These are phyloP conservation scores for Trichoderma sp. DNA, from an alignment of 2,329 filamentous ascomycete species.

Conservation along the genomic window DNA sequence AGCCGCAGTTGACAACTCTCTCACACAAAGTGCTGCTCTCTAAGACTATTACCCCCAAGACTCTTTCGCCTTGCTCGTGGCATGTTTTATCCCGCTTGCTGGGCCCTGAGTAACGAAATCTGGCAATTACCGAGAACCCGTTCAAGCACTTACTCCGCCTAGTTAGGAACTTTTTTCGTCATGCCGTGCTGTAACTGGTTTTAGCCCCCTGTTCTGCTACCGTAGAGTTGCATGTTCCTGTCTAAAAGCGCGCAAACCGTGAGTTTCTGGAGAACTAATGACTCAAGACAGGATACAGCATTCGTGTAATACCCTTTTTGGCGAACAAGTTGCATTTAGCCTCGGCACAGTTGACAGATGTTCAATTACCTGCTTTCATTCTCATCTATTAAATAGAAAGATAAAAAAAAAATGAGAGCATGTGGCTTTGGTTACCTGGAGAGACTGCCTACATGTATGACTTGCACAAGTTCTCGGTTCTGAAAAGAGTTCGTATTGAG, in stretches of 20 bases:
- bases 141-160: not conserved
- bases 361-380: not conserved
- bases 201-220: not conserved
- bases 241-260: not conserved
- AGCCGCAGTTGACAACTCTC: not conserved
- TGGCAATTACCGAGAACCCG: not conserved
- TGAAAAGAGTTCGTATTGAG: not conserved
- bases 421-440: not conserved
- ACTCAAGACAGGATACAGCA: not conserved
- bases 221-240: not conserved
- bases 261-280: not conserved
- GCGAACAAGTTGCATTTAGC: not conserved
- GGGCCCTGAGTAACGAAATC: not conserved
- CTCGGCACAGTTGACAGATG: not conserved
- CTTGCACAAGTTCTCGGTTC: not conserved
- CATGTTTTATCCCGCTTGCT: not conserved
- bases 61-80: not conserved
- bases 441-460: not conserved
- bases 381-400: not conserved
- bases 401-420: not conserved
- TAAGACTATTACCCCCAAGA: not conserved
- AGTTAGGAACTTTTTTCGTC: not conserved
- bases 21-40: not conserved
- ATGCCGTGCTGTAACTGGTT: not conserved
- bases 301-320: not conserved